Percentiles rank a stretch among this genome's conserved stretches.
Evolutionary conservation across 176 grass and related monocot genomes (phyloP).

Genomic region (Poa pratensis): DNA sequence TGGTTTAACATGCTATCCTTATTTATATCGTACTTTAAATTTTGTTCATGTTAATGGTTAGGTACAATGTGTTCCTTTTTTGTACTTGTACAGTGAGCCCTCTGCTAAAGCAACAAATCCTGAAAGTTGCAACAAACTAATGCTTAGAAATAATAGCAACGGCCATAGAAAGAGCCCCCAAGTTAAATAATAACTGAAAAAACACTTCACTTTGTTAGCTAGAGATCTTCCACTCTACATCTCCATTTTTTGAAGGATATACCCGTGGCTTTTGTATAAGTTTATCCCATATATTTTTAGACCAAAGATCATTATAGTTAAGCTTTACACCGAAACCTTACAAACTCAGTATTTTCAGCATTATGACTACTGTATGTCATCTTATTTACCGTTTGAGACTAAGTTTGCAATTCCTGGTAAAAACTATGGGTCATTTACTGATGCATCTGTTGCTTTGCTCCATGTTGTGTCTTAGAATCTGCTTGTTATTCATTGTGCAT

Average conservation of each 20-base stretch:
- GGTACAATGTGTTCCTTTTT: background rate
- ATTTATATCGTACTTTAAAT: background rate
- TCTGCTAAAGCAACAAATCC: constrained; percentile 8
- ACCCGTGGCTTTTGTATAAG: background rate
- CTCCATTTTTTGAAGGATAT: background rate
- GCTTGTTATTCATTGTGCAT: background rate
- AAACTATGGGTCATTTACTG: background rate
- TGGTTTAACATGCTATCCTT: constrained; percentile 27
- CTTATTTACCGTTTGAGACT: background rate
- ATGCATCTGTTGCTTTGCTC: constrained; percentile 1
- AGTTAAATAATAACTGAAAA: background rate
- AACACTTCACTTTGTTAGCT: background rate
- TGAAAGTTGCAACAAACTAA: background rate
- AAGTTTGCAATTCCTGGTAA: constrained; percentile 13
- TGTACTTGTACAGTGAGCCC: constrained; percentile 5
- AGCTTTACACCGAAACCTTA: background rate
- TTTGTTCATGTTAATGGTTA: background rate
- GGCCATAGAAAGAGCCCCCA: background rate
- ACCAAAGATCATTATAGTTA: background rate
- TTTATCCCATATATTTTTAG: background rate
- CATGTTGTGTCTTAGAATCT: background rate
- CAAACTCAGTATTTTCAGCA: constrained; percentile 4
- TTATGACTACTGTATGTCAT: constrained; percentile 1
- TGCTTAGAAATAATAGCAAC: background rate
- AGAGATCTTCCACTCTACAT: background rate